Conservation (phyloP, 345 rosid species). For the Eucalyptus sp. region DNA sequence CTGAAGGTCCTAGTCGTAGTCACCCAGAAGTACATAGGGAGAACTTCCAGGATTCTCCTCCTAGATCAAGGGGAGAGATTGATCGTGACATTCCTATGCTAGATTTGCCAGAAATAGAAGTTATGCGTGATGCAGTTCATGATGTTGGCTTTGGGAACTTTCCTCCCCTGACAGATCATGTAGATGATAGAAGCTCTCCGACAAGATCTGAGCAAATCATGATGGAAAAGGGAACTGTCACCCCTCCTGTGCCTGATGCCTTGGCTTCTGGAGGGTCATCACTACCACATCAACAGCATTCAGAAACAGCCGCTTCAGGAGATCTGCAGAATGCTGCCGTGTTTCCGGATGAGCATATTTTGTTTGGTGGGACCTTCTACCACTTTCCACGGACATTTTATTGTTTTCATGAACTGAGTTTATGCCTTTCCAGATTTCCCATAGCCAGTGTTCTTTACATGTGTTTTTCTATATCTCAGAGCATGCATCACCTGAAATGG, state of each 20-base stretch:
- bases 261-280: conserved; percentile 23
- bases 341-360: background rate
- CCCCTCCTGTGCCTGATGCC: conserved; percentile 26
- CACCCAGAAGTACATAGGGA: conserved; percentile 24
- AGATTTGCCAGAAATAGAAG: conserved; percentile 44
- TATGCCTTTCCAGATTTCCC: background rate
- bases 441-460: background rate
- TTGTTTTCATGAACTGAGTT: background rate
- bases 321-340: conserved; percentile 19
- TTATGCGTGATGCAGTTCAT: conserved; percentile 34
- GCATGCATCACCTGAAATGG: conserved; percentile 41
- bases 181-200: background rate
- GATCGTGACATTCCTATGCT: conserved; percentile 9
- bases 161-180: conserved; percentile 8
- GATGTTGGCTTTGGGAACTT: conserved; percentile 15
- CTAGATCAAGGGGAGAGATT: background rate
- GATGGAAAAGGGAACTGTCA: conserved; percentile 24
- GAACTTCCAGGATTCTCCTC: background rate
- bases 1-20: background rate
- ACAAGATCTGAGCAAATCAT: conserved; percentile 14
- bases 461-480: conserved; percentile 15
- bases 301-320: conserved; percentile 30
- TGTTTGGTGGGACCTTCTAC: conserved; percentile 35
- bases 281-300: conserved; percentile 27
- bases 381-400: background rate